Conservation (phyloP, 2,329 filamentous ascomycete species). For the Scedosporium aurantiacum region DNA sequence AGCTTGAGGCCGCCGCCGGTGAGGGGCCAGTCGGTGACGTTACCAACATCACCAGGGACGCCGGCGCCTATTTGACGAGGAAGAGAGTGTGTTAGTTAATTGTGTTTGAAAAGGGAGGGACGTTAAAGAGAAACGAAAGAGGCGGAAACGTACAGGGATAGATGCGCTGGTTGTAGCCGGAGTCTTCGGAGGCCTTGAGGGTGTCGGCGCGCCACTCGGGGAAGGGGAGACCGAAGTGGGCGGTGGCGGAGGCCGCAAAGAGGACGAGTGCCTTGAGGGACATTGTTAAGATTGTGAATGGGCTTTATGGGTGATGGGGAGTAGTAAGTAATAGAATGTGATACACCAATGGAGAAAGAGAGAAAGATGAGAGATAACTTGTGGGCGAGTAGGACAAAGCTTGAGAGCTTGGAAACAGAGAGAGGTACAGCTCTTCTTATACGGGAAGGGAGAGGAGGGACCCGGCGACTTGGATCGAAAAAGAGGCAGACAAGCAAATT, state of each 20-base stretch:
- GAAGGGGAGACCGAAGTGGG: conserved; percentile 37
- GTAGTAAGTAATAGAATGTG: not conserved
- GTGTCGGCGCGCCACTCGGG: conserved; percentile 39
- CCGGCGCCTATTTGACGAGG: conserved; percentile 29
- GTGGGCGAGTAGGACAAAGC: not conserved
- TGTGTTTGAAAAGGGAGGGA: conserved; percentile 4
- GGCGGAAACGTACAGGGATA: conserved; percentile 35
- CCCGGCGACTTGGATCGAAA: not conserved
- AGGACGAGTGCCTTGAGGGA: conserved; percentile 21
- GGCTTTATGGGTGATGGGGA: not conserved
- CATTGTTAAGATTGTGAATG: conserved; percentile 16
- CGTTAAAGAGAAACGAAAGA: not conserved
- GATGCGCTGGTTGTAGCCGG: conserved; percentile 34
- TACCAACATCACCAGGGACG: conserved; percentile 30
- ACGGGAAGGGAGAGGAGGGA: not conserved
- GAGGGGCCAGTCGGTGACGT: conserved; percentile 43
- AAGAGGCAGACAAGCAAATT: not conserved
- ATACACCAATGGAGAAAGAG: not conserved
- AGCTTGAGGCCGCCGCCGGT: conserved; percentile 35
- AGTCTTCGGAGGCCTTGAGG: conserved; percentile 22
- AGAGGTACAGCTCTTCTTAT: not conserved
- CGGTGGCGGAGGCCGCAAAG: conserved; percentile 26
- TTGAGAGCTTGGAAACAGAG: not conserved
- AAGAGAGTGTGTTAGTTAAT: not conserved
- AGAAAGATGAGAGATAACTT: not conserved